These are phyloP conservation scores for Phlebiopsis flavidoalba DNA, from an alignment of 768 basidiomycete genomes.

Conservation along the genomic window DNA sequence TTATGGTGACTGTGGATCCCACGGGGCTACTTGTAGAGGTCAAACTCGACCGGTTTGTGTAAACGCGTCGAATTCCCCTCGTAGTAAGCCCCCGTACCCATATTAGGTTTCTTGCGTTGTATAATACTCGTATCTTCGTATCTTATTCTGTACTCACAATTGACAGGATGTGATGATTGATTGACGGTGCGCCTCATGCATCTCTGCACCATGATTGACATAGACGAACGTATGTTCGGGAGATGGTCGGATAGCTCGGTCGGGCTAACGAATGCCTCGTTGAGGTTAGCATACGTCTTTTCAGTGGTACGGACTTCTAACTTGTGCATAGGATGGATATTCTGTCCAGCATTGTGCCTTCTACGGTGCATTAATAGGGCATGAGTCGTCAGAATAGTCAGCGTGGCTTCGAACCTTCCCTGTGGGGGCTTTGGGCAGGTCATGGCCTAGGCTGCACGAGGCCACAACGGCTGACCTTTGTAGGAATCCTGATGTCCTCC, in stretches of 20 bases:
- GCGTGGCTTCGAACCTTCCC: neutral
- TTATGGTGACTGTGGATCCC: constrained; percentile 12
- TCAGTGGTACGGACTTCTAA: too few relatives aligned
- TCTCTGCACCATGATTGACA: neutral
- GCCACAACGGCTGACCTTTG: neutral
- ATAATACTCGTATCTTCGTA: neutral
- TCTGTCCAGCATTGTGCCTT: too few relatives aligned
- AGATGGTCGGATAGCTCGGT: too few relatives aligned
- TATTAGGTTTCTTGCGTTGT: neutral
- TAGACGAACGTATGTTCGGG: too few relatives aligned
- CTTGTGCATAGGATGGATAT: too few relatives aligned
- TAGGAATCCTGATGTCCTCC: neutral
- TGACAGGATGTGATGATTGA: neutral
- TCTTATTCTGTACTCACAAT: neutral
- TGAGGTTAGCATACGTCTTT: too few relatives aligned
- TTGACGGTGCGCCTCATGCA: neutral
- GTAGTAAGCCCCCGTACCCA: neutral
- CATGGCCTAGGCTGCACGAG: neutral
- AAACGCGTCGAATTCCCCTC: neutral
- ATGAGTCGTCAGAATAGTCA: neutral
- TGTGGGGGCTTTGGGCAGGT: too few relatives aligned
- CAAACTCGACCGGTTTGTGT: constrained; percentile 10
- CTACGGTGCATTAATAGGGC: neutral
- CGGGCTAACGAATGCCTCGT: too few relatives aligned
- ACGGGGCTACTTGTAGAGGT: constrained; percentile 19